Conservation (phyloP, 345 rosid species). For the Raphanus sativus region DNA sequence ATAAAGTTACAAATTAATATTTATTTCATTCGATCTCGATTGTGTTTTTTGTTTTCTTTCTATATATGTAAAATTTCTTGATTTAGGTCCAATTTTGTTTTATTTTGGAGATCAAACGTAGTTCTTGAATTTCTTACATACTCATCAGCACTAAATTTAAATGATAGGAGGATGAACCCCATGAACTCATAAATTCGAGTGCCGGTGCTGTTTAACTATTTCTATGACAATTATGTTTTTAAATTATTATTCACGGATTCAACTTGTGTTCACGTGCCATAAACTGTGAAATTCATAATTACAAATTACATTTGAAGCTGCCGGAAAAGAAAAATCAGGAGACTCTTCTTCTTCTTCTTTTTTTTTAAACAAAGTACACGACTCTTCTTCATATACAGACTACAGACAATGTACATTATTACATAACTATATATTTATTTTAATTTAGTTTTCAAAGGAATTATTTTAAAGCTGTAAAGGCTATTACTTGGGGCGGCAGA, state of each 20-base stretch:
- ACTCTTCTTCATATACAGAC: neutral
- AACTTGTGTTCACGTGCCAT: constrained; percentile 2
- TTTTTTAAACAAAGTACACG: neutral
- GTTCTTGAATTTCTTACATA: neutral
- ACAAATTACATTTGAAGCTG: neutral
- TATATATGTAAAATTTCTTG: neutral
- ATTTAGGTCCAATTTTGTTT: neutral
- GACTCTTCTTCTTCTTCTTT: neutral
- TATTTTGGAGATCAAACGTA: neutral
- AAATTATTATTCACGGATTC: constrained; percentile 5
- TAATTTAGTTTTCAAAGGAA: neutral
- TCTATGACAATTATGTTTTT: neutral
- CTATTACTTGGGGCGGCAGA: neutral
- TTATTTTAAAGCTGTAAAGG: neutral
- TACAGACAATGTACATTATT: neutral
- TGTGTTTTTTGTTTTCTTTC: neutral
- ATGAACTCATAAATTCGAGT: constrained; percentile 5
- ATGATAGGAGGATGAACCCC: neutral
- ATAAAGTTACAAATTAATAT: neutral
- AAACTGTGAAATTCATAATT: neutral
- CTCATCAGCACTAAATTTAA: neutral
- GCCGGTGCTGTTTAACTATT: constrained; percentile 3
- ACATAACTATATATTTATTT: neutral
- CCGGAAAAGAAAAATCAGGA: neutral
- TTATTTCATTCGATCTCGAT: neutral